Evolutionary conservation across 331 rosid species (phyloP).

Genomic region (Cucumis variabilis): DNA sequence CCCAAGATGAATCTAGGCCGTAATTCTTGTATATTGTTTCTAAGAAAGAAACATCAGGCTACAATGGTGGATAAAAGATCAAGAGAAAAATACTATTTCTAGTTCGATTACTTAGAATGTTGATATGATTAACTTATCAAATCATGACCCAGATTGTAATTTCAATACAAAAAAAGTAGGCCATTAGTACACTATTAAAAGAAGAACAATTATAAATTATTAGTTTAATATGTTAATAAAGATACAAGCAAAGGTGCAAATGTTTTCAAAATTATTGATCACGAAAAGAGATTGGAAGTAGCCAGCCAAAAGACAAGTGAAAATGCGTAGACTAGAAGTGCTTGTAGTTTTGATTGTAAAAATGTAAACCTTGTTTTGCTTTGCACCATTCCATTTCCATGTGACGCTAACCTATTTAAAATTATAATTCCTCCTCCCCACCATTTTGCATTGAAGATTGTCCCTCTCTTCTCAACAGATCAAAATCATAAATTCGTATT

Average conservation of each 20-base stretch:
- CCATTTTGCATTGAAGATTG: background rate
- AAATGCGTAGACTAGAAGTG: constrained; percentile 32
- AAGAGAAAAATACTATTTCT: background rate
- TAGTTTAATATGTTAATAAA: background rate
- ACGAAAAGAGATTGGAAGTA: background rate
- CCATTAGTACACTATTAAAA: background rate
- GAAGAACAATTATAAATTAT: background rate
- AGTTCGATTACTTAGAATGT: background rate
- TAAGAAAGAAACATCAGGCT: background rate
- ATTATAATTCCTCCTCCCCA: background rate
- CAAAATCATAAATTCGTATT: too few species aligned
- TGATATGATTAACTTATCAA: background rate
- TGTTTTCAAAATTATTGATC: constrained; percentile 8
- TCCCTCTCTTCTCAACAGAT: background rate
- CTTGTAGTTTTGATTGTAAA: background rate
- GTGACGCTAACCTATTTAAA: constrained; percentile 30
- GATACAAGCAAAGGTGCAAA: background rate
- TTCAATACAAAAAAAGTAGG: background rate
- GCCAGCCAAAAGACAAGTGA: constrained; percentile 14
- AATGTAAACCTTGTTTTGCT: background rate
- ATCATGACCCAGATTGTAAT: background rate
- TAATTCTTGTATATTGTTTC: background rate
- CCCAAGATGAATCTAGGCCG: background rate
- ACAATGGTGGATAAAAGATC: background rate
- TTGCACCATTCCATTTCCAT: background rate